Percentiles rank a stretch among this genome's conserved stretches.
These are phyloP conservation scores for Terana coerulea DNA, from an alignment of 768 basidiomycete genomes.

Conservation along the genomic window DNA sequence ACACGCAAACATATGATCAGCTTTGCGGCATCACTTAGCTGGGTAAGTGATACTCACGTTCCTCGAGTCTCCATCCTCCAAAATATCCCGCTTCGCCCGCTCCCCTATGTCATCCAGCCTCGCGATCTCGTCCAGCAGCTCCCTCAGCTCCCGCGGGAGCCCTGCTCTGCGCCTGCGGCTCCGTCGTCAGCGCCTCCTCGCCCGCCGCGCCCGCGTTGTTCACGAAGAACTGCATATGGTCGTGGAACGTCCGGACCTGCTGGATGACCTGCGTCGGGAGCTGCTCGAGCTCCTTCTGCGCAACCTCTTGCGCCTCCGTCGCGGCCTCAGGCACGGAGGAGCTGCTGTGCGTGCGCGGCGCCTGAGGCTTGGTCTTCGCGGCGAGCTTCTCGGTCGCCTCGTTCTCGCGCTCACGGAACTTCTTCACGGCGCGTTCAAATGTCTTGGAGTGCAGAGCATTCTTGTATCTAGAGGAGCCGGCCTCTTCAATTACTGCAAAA, in stretches of 20 bases:
- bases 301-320: constrained; percentile 6
- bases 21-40: no score
- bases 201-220: constrained; percentile 12
- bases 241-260: constrained; percentile 36
- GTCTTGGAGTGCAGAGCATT: constrained; percentile 43
- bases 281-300: constrained; percentile 32
- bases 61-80: constrained; percentile 39
- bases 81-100: constrained; percentile 34
- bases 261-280: constrained; percentile 37
- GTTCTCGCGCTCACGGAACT: constrained; percentile 33
- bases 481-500: constrained; percentile 60
- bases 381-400: constrained; percentile 13
- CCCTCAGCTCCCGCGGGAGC: constrained; percentile 27
- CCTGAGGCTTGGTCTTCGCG: constrained; percentile 6
- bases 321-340: not conserved
- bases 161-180: constrained; percentile 3
- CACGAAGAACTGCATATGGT: constrained; percentile 36
- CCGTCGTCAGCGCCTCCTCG: constrained; percentile 3
- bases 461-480: constrained; percentile 64
- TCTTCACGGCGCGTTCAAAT: constrained; percentile 43
- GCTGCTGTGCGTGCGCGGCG: not conserved
- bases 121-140: constrained; percentile 40
- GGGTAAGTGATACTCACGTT: constrained; percentile 41
- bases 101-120: constrained; percentile 30
- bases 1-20: not conserved